Evolutionary conservation across 2,329 filamentous ascomycete genomes (phyloP).

Genomic region (Parascedosporium putredinis): DNA sequence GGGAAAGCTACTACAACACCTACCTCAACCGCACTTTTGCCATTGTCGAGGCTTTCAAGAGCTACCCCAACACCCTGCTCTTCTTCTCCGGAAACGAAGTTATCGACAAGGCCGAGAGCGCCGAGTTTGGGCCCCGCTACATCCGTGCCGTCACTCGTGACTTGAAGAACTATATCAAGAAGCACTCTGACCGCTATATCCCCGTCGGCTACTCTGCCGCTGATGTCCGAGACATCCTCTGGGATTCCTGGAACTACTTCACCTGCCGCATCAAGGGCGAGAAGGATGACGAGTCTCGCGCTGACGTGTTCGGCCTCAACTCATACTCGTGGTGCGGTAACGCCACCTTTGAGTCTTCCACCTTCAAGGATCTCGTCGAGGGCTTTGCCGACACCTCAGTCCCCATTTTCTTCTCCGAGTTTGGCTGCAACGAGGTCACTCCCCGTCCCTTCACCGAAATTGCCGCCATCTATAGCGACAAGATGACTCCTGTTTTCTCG

Average conservation of each 20-base stretch:
- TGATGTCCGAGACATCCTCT: constrained; percentile 62
- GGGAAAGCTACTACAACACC: constrained; percentile 46
- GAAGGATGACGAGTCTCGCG: constrained; percentile 48
- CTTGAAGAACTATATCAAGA: constrained; percentile 71
- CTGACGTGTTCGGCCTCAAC: constrained; percentile 70
- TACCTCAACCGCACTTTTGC: constrained; percentile 59
- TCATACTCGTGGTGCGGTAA: constrained; percentile 60
- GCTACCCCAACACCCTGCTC: constrained; percentile 55
- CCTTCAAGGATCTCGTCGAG: constrained; percentile 51
- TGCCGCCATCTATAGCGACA: constrained; percentile 54
- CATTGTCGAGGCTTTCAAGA: constrained; percentile 56
- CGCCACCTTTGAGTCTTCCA: constrained; percentile 51
- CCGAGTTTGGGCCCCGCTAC: constrained; percentile 55
- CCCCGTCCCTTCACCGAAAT: constrained; percentile 71
- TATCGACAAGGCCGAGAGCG: constrained; percentile 55
- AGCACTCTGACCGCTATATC: constrained; percentile 55
- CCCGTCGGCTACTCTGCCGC: constrained; percentile 75
- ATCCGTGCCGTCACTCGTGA: constrained; percentile 66
- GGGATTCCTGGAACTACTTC: constrained; percentile 68
- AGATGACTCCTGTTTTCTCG: constrained; percentile 60
- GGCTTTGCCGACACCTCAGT: constrained; percentile 57
- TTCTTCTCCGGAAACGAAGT: constrained; percentile 77
- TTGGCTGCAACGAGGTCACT: constrained; percentile 63
- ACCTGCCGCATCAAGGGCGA: constrained; percentile 51
- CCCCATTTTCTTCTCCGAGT: constrained; percentile 75